Evolutionary conservation across 257 asterid genomes (phyloP).

Genomic region (Haberlea rhodopensis): DNA sequence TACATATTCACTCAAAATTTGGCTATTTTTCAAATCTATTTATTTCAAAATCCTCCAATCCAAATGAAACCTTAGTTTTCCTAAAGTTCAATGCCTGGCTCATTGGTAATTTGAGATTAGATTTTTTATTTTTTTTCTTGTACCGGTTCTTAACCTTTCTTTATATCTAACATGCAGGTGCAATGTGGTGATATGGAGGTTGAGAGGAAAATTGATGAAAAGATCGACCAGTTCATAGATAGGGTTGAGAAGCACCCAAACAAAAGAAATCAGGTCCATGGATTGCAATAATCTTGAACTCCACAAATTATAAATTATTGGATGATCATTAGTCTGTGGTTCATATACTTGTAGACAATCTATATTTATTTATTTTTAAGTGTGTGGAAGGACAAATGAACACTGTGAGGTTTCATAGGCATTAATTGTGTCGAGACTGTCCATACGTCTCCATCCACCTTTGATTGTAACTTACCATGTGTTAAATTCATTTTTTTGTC

Average conservation of each 20-base stretch:
- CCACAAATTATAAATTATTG: conserved; percentile 7
- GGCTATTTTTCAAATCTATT: not conserved
- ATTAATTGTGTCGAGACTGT: conserved; percentile 10
- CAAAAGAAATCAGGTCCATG: conserved; percentile 84
- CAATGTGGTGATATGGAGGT: conserved; percentile 85
- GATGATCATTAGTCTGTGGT: not conserved
- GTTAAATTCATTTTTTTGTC: not conserved
- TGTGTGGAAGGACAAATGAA: conserved; percentile 2
- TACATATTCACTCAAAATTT: not conserved
- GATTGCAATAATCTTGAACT: conserved; percentile 18
- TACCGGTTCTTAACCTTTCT: conserved; percentile 6
- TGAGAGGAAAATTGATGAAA: conserved; percentile 84
- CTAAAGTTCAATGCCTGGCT: not conserved
- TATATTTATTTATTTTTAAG: conserved; percentile 1
- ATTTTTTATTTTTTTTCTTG: not conserved
- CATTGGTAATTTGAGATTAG: not conserved
- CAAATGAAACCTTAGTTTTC: conserved; percentile 1
- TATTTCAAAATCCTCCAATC: not conserved
- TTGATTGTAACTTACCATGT: not conserved
- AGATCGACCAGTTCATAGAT: conserved; percentile 80
- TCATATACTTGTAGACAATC: not conserved
- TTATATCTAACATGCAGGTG: conserved; percentile 44
- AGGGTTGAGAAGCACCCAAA: conserved; percentile 93
- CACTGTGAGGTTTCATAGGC: conserved; percentile 14
- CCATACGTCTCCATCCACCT: not conserved